phyloP scores from a whole-genome alignment of 495 filamentous ascomycete genomes.

The Tuber aestivum region DNA sequence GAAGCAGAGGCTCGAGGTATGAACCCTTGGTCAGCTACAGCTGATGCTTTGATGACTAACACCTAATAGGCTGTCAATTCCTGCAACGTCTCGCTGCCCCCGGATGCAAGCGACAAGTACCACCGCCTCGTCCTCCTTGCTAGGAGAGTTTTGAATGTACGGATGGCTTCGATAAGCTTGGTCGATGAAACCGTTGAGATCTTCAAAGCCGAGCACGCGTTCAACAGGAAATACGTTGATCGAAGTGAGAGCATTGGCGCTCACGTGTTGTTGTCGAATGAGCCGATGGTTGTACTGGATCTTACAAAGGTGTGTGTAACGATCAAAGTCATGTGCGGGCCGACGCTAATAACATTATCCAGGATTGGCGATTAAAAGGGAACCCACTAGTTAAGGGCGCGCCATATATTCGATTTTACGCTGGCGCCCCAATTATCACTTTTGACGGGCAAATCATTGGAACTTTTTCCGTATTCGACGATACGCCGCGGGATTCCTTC shows the following conservation, averaged over 20 bases:
- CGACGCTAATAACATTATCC: constrained; percentile 9
- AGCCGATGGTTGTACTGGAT: constrained; percentile 45
- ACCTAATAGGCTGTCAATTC: constrained; percentile 41
- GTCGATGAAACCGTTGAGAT: constrained; percentile 42
- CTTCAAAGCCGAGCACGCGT: constrained; percentile 43
- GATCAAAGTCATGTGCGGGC: neutral
- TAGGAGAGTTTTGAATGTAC: constrained; percentile 40
- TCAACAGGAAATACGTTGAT: constrained; percentile 29
- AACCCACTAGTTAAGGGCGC: constrained; percentile 42
- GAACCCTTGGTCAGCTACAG: constrained; percentile 10
- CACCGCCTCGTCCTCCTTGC: constrained; percentile 33
- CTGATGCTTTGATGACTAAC: constrained; percentile 23
- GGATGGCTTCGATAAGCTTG: constrained; percentile 44
- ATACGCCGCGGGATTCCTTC: constrained; percentile 40
- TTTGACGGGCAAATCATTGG: constrained; percentile 43
- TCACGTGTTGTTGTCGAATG: constrained; percentile 43
- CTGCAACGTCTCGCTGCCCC: constrained; percentile 32
- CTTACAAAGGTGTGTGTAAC: constrained; percentile 43
- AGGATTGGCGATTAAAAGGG: constrained; percentile 47
- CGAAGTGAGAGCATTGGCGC: constrained; percentile 44
- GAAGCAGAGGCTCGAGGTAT: constrained; percentile 37
- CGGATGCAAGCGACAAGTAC: constrained; percentile 28
- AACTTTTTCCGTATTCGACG: constrained; percentile 44
- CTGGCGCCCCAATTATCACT: constrained; percentile 45
- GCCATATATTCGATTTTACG: constrained; percentile 46